These are phyloP conservation scores for Secale cereale DNA, from an alignment of 176 grass and related monocot genomes.

Conservation along the genomic window DNA sequence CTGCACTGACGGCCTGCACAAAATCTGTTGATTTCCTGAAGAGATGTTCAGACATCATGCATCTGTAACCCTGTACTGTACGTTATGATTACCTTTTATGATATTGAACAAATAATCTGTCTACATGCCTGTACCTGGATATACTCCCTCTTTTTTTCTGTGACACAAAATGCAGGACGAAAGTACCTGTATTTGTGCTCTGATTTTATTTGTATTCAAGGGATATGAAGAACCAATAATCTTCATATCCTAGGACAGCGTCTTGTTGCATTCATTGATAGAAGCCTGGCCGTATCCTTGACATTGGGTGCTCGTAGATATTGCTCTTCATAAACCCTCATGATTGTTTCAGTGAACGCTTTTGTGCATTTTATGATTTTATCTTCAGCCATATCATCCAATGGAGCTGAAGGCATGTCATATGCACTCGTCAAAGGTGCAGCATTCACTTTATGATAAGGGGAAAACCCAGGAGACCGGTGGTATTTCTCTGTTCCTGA, in stretches of 20 bases:
- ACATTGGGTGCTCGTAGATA: no score
- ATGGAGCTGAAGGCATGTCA: no score
- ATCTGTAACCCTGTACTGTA: neutral
- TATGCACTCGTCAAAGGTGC: no score
- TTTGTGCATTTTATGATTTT: no score
- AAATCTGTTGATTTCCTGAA: conserved; percentile 7
- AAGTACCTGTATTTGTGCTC: neutral
- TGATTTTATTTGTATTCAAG: neutral
- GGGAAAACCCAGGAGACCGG: no score
- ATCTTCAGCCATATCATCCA: no score
- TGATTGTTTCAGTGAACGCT: no score
- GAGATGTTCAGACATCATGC: neutral
- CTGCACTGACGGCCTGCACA: neutral
- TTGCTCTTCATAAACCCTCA: no score
- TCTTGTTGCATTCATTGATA: no score
- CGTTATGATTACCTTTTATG: neutral
- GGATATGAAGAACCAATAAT: neutral
- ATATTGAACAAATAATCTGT: neutral
- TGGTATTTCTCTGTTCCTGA: no score
- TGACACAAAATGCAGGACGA: neutral
- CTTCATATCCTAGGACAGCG: neutral
- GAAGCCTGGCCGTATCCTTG: no score
- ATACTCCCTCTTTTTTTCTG: neutral
- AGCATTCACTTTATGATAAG: no score
- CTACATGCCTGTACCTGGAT: neutral